Base-by-base conservation (phyloP, 177 flowering plant species). In the Vitis hybrid region DNA sequence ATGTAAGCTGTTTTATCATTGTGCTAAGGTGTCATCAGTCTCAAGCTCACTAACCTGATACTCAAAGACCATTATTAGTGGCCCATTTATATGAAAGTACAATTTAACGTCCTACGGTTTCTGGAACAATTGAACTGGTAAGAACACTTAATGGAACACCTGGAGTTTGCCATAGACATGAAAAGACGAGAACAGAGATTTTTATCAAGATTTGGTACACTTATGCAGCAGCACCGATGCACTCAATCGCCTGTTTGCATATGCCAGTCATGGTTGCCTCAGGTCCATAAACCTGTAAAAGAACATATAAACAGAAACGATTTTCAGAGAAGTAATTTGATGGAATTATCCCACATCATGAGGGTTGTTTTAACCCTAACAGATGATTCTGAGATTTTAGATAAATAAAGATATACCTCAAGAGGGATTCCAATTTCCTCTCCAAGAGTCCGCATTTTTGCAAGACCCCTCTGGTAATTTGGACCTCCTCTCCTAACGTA, bases 401-500 rank as follows among this genome's bases (percentile, higher is more conserved):
- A 13, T 44, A 49, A 19, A 66, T 11, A 50, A 49, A 3, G 3
- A 7, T 33, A 33, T 80, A 90, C 96, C 89, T 91, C 94, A 70
- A 91, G 68, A 8, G 96, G 94, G 64, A 91, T 81, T 69, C 95
- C 95, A 54, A 90, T 86, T 74, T 89, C 90, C 52, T 89, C 90
- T 8, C 87, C 95, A 31, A 90, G 88, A 22, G 77, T 31, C 31
- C 95, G 78, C 95, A 90, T 90, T 75, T 79, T 87, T 1, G 91
- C 90, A 14, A 90, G 92, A 67, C 95, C 95, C 70, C 61, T 84
- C 79, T 90, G 89, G 82, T 90, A 90, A 75, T 90, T 90, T 14
- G 95, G 95, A 69, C 95, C 95, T 55, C 95, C 93, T 88, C 95
- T 86, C 74, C 95, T 82, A 60, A 90, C 95, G 69, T 82, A 90